Evolutionary conservation across 495 filamentous ascomycete genomes (phyloP).

Genomic region (Penicillium robsamsonii): DNA sequence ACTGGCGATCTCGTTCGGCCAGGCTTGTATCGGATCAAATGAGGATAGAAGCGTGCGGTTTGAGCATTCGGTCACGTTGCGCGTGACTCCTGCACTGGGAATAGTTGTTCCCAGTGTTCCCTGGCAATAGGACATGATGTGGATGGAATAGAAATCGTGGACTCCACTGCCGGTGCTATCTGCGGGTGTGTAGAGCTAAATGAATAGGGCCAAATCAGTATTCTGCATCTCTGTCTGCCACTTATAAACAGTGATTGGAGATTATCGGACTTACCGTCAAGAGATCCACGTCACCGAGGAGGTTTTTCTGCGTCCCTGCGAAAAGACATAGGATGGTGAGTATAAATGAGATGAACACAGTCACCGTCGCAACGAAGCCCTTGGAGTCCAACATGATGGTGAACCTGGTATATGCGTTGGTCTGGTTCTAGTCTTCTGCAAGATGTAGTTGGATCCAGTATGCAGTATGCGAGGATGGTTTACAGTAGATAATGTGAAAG

Average conservation of each 20-base stretch:
- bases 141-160: slow-evolving; percentile 71
- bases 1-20: slow-evolving; percentile 56
- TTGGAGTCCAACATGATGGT: slow-evolving; percentile 16
- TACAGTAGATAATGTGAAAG: not conserved
- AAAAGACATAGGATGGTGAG: slow-evolving; percentile 68
- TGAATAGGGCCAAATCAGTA: not conserved
- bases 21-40: slow-evolving; percentile 58
- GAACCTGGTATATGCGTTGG: not conserved
- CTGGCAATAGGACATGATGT: slow-evolving; percentile 68
- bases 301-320: slow-evolving; percentile 59
- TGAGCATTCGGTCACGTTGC: slow-evolving; percentile 62
- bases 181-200: slow-evolving; percentile 40
- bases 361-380: slow-evolving; percentile 25
- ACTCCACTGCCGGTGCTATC: slow-evolving; percentile 53
- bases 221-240: not conserved
- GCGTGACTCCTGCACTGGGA: slow-evolving; percentile 35
- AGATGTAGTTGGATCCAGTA: not conserved
- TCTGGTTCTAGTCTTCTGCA: not conserved
- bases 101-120: slow-evolving; percentile 51
- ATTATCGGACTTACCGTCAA: slow-evolving; percentile 55
- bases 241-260: not conserved
- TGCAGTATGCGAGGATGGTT: not conserved
- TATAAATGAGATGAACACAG: slow-evolving; percentile 60
- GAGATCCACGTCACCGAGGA: slow-evolving; percentile 63
- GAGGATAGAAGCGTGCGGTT: slow-evolving; percentile 50